Evolutionary conservation across 352 stramenopile species (phyloP), one percentile per base, ranked within the genome.

Genomic region (Pythium scleroteichum): DNA sequence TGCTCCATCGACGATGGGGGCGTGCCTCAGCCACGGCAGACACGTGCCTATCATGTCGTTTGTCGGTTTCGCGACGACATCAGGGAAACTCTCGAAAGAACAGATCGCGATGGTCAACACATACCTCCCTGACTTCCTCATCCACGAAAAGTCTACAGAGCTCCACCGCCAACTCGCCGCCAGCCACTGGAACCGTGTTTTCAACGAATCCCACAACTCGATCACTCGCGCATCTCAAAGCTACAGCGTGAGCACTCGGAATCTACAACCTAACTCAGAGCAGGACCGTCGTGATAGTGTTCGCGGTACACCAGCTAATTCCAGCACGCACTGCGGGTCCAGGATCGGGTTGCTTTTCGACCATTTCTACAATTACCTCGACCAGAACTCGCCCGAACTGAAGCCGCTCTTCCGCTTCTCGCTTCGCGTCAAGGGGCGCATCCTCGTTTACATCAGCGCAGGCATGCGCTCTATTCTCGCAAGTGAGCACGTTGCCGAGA

Each of bases 391-490:
- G 19, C 74, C 68, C 22, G 62, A 78, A 19, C 65, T 84, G 26
- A 76, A 77, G 47, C 72, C 56, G 0, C 67, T 86, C 3, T 86
- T 86, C 20, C 72, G 76, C 5, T 73, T 67, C 0, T 83, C 76
- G 12, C 63, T 83, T 53, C 64, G 71, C 22, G 76, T 96, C 24
- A 72, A 74, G 27, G 91, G 88, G 79, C 96, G 86, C 26, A 75
- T 98, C 24, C 67, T 98, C 0, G 63, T 93, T 0, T 96, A 97
- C 69, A 97, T 98, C 68, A 86, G 76, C 58, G 71, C 72, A 1
- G 76, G 75, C 13, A 82, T 86, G 66, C 68, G 70, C 29, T 59
- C 64, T 10, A 70, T 86, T 20, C 62, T 82, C 1, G 48, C 60
- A 1, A 58, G 64, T 3, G 60, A 81, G n/a, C 84, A 79, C 14